phyloP scores from a whole-genome alignment of 176 grass and related monocot species.

The Paspalum vaginatum region DNA sequence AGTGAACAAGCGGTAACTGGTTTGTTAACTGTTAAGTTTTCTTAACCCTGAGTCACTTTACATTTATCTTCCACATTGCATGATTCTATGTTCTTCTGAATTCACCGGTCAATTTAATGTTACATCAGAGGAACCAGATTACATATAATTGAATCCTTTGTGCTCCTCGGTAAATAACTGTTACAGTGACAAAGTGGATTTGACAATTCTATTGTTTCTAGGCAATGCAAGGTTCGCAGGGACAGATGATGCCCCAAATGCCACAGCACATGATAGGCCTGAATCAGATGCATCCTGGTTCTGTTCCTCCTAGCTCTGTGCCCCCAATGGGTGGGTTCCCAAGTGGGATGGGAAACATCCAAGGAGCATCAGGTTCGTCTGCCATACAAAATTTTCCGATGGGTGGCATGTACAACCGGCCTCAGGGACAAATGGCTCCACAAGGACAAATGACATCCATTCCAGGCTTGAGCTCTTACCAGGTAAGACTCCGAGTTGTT shows the following conservation, averaged over 20 bases:
- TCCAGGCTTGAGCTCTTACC: slow-evolving; percentile 79
- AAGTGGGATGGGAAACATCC: slow-evolving; percentile 75
- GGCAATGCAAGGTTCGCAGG: slow-evolving; percentile 73
- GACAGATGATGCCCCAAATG: slow-evolving; percentile 88
- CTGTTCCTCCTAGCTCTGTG: slow-evolving; percentile 52
- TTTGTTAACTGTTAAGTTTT: background rate
- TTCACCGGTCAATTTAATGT: slow-evolving; percentile 8
- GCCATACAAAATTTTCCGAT: slow-evolving; percentile 80
- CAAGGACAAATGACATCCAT: slow-evolving; percentile 73
- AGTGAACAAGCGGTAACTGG: background rate
- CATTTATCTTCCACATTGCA: background rate
- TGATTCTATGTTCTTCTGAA: background rate
- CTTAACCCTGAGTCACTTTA: background rate
- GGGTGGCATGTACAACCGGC: slow-evolving; percentile 78
- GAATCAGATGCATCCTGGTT: slow-evolving; percentile 73
- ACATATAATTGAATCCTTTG: background rate
- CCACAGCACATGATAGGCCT: slow-evolving; percentile 77
- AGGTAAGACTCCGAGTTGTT: slow-evolving; percentile 36
- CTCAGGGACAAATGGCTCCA: slow-evolving; percentile 73
- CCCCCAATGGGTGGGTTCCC: slow-evolving; percentile 78
- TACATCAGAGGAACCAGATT: background rate
- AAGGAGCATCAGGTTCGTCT: slow-evolving; percentile 56
- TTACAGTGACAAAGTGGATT: background rate
- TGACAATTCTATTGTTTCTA: slow-evolving; percentile 42
- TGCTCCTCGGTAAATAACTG: background rate